Conservation (phyloP, 345 rosid species). For the Excoecaria agallocha region DNA sequence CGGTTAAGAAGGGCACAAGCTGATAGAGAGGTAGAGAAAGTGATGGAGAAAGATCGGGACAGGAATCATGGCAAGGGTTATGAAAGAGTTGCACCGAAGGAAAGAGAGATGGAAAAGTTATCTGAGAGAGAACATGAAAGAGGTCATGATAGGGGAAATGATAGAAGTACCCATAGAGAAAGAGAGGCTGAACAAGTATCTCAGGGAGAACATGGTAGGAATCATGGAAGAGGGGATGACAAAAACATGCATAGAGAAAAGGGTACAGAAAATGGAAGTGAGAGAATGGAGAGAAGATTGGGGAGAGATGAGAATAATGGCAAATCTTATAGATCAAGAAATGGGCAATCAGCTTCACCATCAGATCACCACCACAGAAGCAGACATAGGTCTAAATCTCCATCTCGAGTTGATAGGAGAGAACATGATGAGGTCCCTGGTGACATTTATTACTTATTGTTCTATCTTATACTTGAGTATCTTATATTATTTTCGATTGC, state of each 20-base stretch:
- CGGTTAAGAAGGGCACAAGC: slow-evolving; percentile 53
- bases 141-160: slow-evolving; percentile 17
- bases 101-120: slow-evolving; percentile 19
- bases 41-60: slow-evolving; percentile 24
- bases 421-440: slow-evolving; percentile 63
- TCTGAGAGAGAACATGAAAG: slow-evolving; percentile 13
- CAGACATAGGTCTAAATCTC: slow-evolving; percentile 59
- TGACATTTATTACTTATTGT: slow-evolving; percentile 35
- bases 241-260: slow-evolving; percentile 14
- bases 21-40: slow-evolving; percentile 50
- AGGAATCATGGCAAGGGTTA: slow-evolving; percentile 23
- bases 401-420: slow-evolving; percentile 39
- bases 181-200: slow-evolving; percentile 16
- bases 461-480: background rate
- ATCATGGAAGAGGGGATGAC: slow-evolving; percentile 18
- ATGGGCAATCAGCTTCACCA: slow-evolving; percentile 52
- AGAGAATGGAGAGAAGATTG: slow-evolving; percentile 50
- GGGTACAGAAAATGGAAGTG: slow-evolving; percentile 33
- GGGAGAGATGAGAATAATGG: slow-evolving; percentile 56
- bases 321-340: slow-evolving; percentile 47
- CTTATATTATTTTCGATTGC: background rate
- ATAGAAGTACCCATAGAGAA: slow-evolving; percentile 28
- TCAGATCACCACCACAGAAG: slow-evolving; percentile 48
- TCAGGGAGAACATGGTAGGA: slow-evolving; percentile 14
- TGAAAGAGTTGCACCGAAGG: slow-evolving; percentile 19